Conservation (phyloP, 768 basidiomycete genomes). For the Auriscalpium microsporum region DNA sequence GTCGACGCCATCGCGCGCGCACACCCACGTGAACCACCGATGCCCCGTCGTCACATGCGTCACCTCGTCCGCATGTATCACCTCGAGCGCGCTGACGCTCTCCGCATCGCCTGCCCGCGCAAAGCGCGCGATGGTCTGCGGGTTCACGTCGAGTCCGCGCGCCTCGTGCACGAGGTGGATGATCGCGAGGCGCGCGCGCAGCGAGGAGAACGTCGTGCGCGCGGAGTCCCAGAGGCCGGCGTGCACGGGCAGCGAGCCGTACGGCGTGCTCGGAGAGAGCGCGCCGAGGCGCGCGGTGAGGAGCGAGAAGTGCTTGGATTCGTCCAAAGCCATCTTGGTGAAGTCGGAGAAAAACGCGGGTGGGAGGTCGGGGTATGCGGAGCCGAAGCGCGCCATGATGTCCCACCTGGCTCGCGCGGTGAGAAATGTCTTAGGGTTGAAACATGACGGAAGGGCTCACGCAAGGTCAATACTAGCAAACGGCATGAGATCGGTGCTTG, state of each 20-base stretch:
- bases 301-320: conserved; percentile 77
- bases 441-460: conserved; percentile 29
- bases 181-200: conserved; percentile 68
- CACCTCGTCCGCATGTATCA: conserved; percentile 75
- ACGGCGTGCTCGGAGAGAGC: conserved; percentile 57
- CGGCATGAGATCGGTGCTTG: background rate
- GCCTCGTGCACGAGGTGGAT: conserved; percentile 85
- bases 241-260: conserved; percentile 65
- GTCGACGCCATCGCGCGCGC: conserved; percentile 44
- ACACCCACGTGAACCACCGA: conserved; percentile 77
- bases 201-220: conserved; percentile 51
- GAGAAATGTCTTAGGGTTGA: background rate
- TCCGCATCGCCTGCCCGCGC: conserved; percentile 55
- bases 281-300: conserved; percentile 53
- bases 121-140: conserved; percentile 67
- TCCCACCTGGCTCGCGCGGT: conserved; percentile 50
- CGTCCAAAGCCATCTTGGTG: conserved; percentile 77
- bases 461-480: conserved; percentile 61
- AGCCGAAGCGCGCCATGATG: conserved; percentile 72
- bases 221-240: conserved; percentile 79
- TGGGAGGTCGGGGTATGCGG: conserved; percentile 49
- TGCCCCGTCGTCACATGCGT: conserved; percentile 78
- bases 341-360: conserved; percentile 76
- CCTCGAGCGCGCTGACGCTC: conserved; percentile 58
- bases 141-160: conserved; percentile 77